Conservation (phyloP, 2,329 filamentous ascomycete species). For the Neonectria magnoliae region DNA sequence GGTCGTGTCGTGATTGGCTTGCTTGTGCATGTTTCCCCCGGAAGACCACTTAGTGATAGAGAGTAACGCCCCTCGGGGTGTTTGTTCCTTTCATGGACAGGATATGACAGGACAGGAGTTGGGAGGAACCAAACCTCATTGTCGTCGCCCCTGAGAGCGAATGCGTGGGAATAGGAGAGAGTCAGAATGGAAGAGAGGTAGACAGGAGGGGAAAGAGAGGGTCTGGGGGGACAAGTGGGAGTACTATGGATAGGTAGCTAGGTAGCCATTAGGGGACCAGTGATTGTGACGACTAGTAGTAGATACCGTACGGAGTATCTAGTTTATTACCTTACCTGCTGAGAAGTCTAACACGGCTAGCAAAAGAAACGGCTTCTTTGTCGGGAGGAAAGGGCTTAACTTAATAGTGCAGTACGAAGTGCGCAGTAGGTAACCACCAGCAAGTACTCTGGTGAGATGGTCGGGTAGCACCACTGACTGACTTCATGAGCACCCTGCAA, state of each 20-base stretch:
- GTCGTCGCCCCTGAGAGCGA: not conserved
- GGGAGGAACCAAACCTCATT: not conserved
- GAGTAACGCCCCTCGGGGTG: not conserved
- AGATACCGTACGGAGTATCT: not conserved
- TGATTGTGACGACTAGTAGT: not conserved
- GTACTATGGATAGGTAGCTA: no score
- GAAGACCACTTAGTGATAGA: slow-evolving; percentile 23
- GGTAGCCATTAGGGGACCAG: no score
- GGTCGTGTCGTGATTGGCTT: slow-evolving; percentile 24
- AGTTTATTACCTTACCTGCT: no score
- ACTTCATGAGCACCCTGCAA: not conserved
- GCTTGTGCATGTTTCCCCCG: slow-evolving; percentile 26
- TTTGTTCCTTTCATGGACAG: not conserved
- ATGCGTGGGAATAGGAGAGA: not conserved
- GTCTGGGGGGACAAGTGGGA: not conserved
- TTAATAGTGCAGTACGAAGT: not conserved
- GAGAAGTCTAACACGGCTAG: not conserved
- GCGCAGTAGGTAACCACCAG: no score
- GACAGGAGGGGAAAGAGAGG: not conserved
- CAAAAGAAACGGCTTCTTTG: not conserved
- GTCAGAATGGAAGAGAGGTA: no score
- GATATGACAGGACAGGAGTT: not conserved
- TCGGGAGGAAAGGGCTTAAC: not conserved
- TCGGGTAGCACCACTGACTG: not conserved
- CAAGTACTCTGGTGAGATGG: no score